Evolutionary conservation across 495 filamentous ascomycete species (phyloP).

Genomic region (Eremomyces bilateralis): DNA sequence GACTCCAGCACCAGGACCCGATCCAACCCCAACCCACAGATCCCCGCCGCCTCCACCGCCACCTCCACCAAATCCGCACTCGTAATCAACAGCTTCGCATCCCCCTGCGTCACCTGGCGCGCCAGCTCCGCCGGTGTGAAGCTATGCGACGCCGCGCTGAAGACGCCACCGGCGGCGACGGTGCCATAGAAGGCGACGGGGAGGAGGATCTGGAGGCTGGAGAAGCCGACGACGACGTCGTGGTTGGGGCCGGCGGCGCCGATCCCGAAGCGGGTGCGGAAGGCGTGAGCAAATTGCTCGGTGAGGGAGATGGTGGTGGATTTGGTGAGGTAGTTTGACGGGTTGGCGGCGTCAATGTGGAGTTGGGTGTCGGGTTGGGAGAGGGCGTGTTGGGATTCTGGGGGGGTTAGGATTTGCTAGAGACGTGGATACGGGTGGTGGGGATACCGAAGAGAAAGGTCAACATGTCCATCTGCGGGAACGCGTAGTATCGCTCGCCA

Average conservation of each 20-base stretch:
- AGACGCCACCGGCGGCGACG: conserved; percentile 28
- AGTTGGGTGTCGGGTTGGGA: conserved; percentile 3
- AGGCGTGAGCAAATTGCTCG: conserved; percentile 22
- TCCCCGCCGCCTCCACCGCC: conserved; percentile 10
- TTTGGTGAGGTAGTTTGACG: conserved; percentile 26
- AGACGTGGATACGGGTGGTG: not conserved
- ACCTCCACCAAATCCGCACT: conserved; percentile 7
- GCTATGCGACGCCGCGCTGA: conserved; percentile 20
- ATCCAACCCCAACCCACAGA: not conserved
- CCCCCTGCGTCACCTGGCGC: conserved; percentile 19
- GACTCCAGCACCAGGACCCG: conserved; percentile 8
- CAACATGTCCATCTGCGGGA: not conserved
- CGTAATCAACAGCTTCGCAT: conserved; percentile 6
- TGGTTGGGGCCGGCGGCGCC: conserved; percentile 21
- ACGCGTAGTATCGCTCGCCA: not conserved
- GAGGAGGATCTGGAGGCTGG: conserved; percentile 25
- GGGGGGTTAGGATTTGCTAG: not conserved
- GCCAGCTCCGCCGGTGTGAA: conserved; percentile 22
- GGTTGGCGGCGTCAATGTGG: conserved; percentile 26
- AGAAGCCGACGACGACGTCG: conserved; percentile 27
- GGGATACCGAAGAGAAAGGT: conserved; percentile 1
- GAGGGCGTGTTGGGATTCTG: not conserved
- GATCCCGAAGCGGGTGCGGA: conserved; percentile 25
- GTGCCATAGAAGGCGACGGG: conserved; percentile 25
- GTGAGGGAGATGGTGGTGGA: conserved; percentile 20